A percentile compares a stretch with the other conserved stretches of the same genome.
Evolutionary conservation across 495 filamentous ascomycete species (phyloP).

Genomic region (Talaromyces borbonicus): DNA sequence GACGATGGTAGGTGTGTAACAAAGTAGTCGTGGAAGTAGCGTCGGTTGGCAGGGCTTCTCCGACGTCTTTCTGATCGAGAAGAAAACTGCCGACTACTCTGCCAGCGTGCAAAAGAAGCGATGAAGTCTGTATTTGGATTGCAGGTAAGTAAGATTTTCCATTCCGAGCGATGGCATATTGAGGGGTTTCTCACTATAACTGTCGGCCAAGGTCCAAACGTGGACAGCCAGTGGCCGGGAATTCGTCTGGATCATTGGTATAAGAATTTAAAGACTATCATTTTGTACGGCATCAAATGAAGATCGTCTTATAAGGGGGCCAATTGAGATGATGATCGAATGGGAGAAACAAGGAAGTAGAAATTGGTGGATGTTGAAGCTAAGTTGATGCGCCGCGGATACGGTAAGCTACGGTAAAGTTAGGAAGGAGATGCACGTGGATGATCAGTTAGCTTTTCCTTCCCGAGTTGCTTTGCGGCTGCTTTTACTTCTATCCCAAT

Average conservation of each 20-base stretch:
- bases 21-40: slow-evolving; percentile 89
- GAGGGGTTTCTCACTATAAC: slow-evolving; percentile 22
- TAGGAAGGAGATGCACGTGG: no score
- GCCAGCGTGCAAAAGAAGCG: slow-evolving; percentile 10
- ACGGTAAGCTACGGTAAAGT: no score
- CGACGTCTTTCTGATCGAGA: slow-evolving; percentile 9
- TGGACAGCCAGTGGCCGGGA: slow-evolving; percentile 34
- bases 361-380: no score
- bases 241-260: slow-evolving; percentile 17
- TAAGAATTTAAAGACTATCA: background rate
- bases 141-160: background rate
- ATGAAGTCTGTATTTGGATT: slow-evolving; percentile 17
- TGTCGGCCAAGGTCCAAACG: slow-evolving; percentile 27
- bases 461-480: no score
- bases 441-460: no score
- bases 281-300: background rate
- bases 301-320: background rate
- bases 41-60: slow-evolving; percentile 22
- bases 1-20: slow-evolving; percentile 90
- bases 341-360: no score
- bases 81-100: slow-evolving; percentile 11
- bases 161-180: background rate
- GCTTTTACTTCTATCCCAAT: no score
- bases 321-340: no score
- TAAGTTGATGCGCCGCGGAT: no score